phyloP scores from a whole-genome alignment of 371 early-diverging fungal species.

The Mortierella sp. region DNA sequence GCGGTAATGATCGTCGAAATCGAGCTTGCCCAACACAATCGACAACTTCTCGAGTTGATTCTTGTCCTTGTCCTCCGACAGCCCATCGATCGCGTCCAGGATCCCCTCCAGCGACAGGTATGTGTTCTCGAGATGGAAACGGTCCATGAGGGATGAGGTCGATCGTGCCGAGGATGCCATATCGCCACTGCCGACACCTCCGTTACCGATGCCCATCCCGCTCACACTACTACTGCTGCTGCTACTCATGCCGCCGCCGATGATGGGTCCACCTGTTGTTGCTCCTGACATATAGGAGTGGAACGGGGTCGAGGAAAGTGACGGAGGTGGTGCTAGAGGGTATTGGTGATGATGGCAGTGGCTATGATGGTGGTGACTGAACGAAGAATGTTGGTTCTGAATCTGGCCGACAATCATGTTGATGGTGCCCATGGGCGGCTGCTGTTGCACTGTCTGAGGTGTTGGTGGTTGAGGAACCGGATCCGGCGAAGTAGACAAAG shows the following conservation, averaged over 20 bases:
- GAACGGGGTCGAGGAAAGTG: constrained; percentile 3
- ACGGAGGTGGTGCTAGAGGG: constrained; percentile 8
- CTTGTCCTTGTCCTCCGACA: constrained; percentile 40
- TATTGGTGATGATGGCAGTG: constrained; percentile 8
- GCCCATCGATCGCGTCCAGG: constrained; percentile 47
- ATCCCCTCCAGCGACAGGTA: constrained; percentile 51
- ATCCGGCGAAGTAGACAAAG: constrained; percentile 13
- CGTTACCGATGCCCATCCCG: background rate
- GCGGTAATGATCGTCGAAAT: constrained; percentile 47
- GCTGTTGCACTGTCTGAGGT: background rate
- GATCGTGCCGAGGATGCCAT: constrained; percentile 38
- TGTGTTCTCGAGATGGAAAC: constrained; percentile 48
- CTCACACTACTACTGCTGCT: constrained; percentile 17
- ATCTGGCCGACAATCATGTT: constrained; percentile 26
- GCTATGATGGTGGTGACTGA: constrained; percentile 14
- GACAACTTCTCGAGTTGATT: constrained; percentile 44
- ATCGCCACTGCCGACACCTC: constrained; percentile 3
- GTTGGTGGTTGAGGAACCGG: background rate
- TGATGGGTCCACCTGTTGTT: background rate
- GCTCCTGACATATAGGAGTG: constrained; percentile 11
- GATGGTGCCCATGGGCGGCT: background rate
- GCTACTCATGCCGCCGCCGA: constrained; percentile 1
- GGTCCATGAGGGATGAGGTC: constrained; percentile 47
- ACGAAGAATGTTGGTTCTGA: constrained; percentile 17
- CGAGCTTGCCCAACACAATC: constrained; percentile 44